phyloP scores from a whole-genome alignment of 2,329 filamentous ascomycete species.

The Coniochaeta sp. region DNA sequence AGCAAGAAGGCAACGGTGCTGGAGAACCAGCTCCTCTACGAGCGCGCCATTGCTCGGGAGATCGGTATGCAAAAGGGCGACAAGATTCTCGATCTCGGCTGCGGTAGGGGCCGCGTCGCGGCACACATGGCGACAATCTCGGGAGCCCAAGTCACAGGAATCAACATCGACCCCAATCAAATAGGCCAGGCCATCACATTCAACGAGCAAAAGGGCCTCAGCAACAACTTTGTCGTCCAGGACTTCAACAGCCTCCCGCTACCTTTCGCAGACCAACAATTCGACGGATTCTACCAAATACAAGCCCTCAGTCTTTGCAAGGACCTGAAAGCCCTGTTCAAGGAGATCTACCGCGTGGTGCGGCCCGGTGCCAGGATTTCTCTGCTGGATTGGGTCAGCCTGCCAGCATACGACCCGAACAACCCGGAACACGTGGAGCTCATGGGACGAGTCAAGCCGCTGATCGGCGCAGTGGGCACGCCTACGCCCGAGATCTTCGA shows the following conservation, averaged over 20 bases:
- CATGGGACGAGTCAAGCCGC: conserved; percentile 46
- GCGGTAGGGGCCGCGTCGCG: conserved; percentile 44
- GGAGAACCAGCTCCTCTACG: conserved; percentile 46
- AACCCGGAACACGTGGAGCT: conserved; percentile 40
- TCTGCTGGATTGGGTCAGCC: conserved; percentile 44
- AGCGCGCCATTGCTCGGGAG: conserved; percentile 40
- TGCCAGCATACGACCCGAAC: conserved; percentile 38
- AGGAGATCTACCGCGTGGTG: conserved; percentile 39
- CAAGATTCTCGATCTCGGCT: conserved; percentile 43
- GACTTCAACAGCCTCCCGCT: conserved; percentile 45
- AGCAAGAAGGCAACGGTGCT: conserved; percentile 38
- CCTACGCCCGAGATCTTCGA: conserved; percentile 41
- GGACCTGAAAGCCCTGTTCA: conserved; percentile 36
- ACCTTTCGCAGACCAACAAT: conserved; percentile 38
- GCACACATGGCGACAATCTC: conserved; percentile 43
- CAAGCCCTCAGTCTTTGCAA: conserved; percentile 48
- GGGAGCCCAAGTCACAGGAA: conserved; percentile 38
- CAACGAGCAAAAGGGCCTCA: conserved; percentile 33
- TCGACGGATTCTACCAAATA: conserved; percentile 50
- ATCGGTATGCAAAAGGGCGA: conserved; percentile 36
- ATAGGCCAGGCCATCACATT: conserved; percentile 36
- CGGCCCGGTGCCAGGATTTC: conserved; percentile 43
- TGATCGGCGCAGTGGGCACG: conserved; percentile 48
- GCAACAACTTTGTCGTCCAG: conserved; percentile 39
- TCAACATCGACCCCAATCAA: conserved; percentile 49